Evolutionary conservation across 1,284 basidiomycete species (phyloP).

Genomic region (Amylostereum chailletii): DNA sequence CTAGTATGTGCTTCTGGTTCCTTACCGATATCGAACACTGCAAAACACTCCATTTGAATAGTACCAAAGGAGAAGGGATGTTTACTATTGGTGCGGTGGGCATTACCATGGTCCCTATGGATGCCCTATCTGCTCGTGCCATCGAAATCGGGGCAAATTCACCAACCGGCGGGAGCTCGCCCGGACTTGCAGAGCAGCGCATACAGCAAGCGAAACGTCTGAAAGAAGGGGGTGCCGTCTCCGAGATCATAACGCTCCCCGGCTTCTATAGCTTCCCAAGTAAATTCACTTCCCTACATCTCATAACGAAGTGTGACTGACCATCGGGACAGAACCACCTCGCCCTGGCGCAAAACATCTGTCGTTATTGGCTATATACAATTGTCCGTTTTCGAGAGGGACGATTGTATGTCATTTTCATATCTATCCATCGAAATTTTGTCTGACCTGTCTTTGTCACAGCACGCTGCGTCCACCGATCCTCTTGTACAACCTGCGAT

Average conservation of each 20-base stretch:
- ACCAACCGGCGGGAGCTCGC: conserved; percentile 4
- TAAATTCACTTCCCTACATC: conserved; percentile 1
- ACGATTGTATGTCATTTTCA: conserved; percentile 6
- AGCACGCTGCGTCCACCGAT: conserved; percentile 10
- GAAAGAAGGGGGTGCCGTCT: conserved; percentile 10
- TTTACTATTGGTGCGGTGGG: conserved; percentile 20
- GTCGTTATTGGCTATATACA: background rate
- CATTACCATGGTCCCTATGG: conserved; percentile 10
- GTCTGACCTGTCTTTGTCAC: background rate
- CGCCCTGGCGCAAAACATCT: background rate
- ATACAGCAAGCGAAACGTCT: conserved; percentile 16
- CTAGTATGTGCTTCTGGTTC: conserved; percentile 12
- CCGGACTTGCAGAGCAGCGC: conserved; percentile 17
- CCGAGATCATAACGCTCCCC: conserved; percentile 13
- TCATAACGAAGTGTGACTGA: background rate
- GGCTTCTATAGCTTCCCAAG: conserved; percentile 1
- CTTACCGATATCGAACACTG: background rate
- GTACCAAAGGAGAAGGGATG: conserved; percentile 7
- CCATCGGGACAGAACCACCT: background rate
- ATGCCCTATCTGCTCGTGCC: conserved; percentile 9
- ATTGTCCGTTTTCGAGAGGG: conserved; percentile 10
- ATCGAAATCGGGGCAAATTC: conserved; percentile 4
- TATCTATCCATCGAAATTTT: background rate
- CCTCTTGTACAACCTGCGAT: conserved; percentile 8
- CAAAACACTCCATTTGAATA: background rate